A percentile compares a stretch with the other conserved stretches of the same genome.
These are phyloP conservation scores for Brassica hybrid DNA, from an alignment of 441 rosid genomes.

Conservation along the genomic window DNA sequence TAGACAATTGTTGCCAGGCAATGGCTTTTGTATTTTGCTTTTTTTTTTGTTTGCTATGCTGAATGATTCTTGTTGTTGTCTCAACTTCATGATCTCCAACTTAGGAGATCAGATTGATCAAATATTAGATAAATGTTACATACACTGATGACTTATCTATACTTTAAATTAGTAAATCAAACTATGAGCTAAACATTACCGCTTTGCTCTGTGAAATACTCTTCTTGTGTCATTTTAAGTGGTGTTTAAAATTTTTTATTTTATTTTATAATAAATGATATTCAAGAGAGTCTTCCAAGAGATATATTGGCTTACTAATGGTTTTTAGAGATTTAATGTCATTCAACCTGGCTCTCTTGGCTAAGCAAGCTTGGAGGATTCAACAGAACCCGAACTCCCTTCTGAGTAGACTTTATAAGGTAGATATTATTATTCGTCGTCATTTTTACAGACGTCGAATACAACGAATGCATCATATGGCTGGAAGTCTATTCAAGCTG, in stretches of 20 bases:
- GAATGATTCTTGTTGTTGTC: conserved; percentile 2
- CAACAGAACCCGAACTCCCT: too few relatives aligned
- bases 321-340: not conserved
- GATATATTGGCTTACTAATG: not conserved
- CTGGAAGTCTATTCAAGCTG: too few relatives aligned
- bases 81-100: conserved; percentile 5
- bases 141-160: not conserved
- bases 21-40: not conserved
- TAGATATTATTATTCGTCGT: not conserved
- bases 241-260: too few relatives aligned
- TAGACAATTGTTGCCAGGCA: conserved; percentile 18
- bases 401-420: not conserved
- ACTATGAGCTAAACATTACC: not conserved
- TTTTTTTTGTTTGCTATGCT: too few relatives aligned
- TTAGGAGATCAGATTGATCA: not conserved
- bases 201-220: too few relatives aligned
- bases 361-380: not conserved
- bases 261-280: too few relatives aligned
- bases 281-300: not conserved
- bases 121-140: not conserved
- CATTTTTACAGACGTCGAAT: not conserved
- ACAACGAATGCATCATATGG: too few relatives aligned
- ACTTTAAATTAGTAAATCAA: not conserved
- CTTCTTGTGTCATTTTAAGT: too few relatives aligned
- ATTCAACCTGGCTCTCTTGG: not conserved